Conservation (phyloP, 257 asterid genomes). For the Catharanthus roseus region DNA sequence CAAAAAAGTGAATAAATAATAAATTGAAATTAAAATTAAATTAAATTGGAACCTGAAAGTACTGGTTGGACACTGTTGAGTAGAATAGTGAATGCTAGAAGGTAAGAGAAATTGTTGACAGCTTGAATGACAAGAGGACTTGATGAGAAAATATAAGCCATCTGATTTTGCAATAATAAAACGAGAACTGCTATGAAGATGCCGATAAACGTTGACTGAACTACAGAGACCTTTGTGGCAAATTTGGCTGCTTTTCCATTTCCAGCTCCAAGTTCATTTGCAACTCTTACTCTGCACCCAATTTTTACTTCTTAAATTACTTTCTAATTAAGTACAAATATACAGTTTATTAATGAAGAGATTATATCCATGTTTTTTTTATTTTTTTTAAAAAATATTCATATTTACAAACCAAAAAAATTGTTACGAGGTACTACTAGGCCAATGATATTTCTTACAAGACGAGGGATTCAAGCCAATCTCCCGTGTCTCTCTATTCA, state of each 20-base stretch:
- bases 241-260: slow-evolving; percentile 12
- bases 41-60: background rate
- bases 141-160: slow-evolving; percentile 3
- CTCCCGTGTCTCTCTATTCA: too few relatives aligned
- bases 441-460: too few relatives aligned
- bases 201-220: slow-evolving; percentile 6
- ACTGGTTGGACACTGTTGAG: slow-evolving; percentile 1
- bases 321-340: too few relatives aligned
- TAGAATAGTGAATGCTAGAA: slow-evolving; percentile 7
- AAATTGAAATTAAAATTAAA: background rate
- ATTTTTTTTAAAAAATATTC: too few relatives aligned
- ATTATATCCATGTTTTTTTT: too few relatives aligned
- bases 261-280: slow-evolving; percentile 15
- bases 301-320: background rate
- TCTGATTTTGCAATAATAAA: background rate
- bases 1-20: too few relatives aligned
- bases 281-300: slow-evolving; percentile 19
- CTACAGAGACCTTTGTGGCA: slow-evolving; percentile 11
- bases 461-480: too few relatives aligned
- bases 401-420: too few relatives aligned
- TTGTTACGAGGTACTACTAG: too few relatives aligned
- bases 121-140: background rate
- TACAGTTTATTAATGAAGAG: too few relatives aligned
- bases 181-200: background rate
- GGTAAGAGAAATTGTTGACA: slow-evolving; percentile 2